Evolutionary conservation across 192 early-diverging fungal species (phyloP), one percentile per base, ranked within the genome.

Genomic region (Linnemannia schmuckeri): DNA sequence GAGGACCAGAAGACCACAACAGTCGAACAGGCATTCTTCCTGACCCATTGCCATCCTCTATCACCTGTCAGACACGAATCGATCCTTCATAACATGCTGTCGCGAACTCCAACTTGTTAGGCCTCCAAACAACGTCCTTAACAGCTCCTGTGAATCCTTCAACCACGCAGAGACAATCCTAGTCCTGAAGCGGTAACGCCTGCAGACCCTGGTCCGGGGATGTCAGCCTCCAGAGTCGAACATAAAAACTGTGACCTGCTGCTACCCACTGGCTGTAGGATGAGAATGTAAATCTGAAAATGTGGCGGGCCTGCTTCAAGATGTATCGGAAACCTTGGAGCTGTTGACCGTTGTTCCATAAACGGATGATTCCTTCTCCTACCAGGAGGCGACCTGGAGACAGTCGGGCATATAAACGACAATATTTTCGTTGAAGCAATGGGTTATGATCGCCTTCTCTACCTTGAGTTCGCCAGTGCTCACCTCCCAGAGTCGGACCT

Each of bases 401-500:
- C 7, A 57, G 8, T 24, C 55, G 22, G 55, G 55, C 55, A 27
- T n/a, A 8, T 57, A 57, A 22, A 24, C 55, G 24, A 57, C 55
- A 57, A 4, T 4, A 9, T n/a, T n/a, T 24, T 6, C 0, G 6
- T 8, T n/a, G 55, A 27, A 6, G 0, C 24, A 8, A 22, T 24
- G 24, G 6, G 4, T 52, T 52, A 13, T 13, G 12, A 52, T 18
- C 13, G 18, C 49, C 1, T 9, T 18, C 2, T 3, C 15, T 3
- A 18, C 10, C 49, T 52, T 54, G 35, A 12, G 22, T 12, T 35
- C 52, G 3, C 49, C 27, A 61, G 10, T 38, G 12, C 17, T 3
- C 13, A 38, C 52, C 17, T 76, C 38, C 75, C 75, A 76, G 20
- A 76, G 24, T 24, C 55, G 75, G 38, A 76, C 37, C 24, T 33